Conservation (phyloP, 257 asterid genomes). For the Buddleja alternifolia region DNA sequence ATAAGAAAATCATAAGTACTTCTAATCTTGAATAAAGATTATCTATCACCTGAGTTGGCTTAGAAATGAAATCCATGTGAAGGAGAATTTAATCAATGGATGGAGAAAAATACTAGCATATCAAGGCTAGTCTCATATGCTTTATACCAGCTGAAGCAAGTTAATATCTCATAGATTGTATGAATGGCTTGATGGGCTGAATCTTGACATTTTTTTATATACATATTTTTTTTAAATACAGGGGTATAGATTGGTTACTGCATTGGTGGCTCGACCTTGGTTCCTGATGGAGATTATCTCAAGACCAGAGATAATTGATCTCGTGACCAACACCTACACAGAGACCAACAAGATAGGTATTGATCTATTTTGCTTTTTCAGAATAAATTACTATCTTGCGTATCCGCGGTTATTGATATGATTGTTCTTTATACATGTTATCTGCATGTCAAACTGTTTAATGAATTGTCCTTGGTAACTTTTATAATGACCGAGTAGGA, state of each 20-base stretch:
- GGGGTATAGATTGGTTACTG: slow-evolving; percentile 84
- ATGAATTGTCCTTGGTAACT: not conserved
- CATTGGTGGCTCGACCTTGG: slow-evolving; percentile 88
- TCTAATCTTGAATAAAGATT: not conserved
- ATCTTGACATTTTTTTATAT: slow-evolving; percentile 1
- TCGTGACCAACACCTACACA: slow-evolving; percentile 55
- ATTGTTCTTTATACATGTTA: not conserved
- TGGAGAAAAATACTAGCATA: not conserved
- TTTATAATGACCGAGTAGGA: slow-evolving; percentile 48
- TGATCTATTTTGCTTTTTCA: slow-evolving; percentile 26
- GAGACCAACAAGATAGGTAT: slow-evolving; percentile 84
- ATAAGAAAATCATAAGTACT: not conserved
- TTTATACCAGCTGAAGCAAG: not conserved
- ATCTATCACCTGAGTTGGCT: not conserved
- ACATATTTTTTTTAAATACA: slow-evolving; percentile 30
- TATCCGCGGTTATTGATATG: not conserved
- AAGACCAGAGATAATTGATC: slow-evolving; percentile 65
- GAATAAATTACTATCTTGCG: slow-evolving; percentile 9
- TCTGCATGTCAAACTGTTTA: not conserved
- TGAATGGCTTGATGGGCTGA: slow-evolving; percentile 9
- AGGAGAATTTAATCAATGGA: slow-evolving; percentile 1
- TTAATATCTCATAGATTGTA: not conserved
- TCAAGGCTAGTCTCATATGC: slow-evolving; percentile 1
- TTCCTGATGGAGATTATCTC: slow-evolving; percentile 78
- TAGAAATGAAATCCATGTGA: not conserved